Percentiles rank a stretch among this genome's conserved stretches.
Conservation (phyloP, 2,329 filamentous ascomycete genomes). For the Tympanopsis confertula region DNA sequence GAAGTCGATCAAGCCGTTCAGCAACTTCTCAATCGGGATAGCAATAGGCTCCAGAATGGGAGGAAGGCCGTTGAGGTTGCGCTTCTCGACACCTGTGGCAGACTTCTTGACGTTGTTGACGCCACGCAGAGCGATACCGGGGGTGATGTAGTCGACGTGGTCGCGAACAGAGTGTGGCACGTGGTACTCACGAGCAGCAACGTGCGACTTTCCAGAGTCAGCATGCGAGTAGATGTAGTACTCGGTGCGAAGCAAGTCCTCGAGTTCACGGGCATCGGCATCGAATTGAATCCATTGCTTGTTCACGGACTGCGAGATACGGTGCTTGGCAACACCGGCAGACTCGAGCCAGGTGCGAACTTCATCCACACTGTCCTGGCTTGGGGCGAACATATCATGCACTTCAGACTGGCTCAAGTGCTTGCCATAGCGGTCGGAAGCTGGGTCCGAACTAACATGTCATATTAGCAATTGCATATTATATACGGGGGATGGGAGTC, state of each 20-base stretch:
- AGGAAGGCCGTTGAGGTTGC: slow-evolving; percentile 5
- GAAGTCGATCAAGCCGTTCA: slow-evolving; percentile 5
- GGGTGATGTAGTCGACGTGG: slow-evolving; percentile 44
- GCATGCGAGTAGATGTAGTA: slow-evolving; percentile 27
- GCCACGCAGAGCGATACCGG: slow-evolving; percentile 35
- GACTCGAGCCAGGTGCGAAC: slow-evolving; percentile 10
- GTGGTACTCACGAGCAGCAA: slow-evolving; percentile 30
- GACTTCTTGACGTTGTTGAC: slow-evolving; percentile 8
- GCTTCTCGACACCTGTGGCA: slow-evolving; percentile 4
- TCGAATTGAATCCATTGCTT: slow-evolving; percentile 30
- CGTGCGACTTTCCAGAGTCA: slow-evolving; percentile 18
- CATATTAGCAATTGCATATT: not conserved
- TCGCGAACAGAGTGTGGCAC: slow-evolving; percentile 30
- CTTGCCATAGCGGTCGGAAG: slow-evolving; percentile 20
- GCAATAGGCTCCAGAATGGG: slow-evolving; percentile 6
- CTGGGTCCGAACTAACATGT: slow-evolving; percentile 17
- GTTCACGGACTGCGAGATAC: slow-evolving; percentile 10
- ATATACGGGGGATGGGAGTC: not conserved
- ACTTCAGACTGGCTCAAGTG: slow-evolving; percentile 17
- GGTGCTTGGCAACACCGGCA: slow-evolving; percentile 6
- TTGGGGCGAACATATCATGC: slow-evolving; percentile 20
- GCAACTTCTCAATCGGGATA: not conserved
- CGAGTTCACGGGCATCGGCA: slow-evolving; percentile 21
- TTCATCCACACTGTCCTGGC: slow-evolving; percentile 11
- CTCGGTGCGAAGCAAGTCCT: slow-evolving; percentile 23